Evolutionary conservation across 2,329 filamentous ascomycete species (phyloP).

Genomic region (Taxawa tesnikishii): DNA sequence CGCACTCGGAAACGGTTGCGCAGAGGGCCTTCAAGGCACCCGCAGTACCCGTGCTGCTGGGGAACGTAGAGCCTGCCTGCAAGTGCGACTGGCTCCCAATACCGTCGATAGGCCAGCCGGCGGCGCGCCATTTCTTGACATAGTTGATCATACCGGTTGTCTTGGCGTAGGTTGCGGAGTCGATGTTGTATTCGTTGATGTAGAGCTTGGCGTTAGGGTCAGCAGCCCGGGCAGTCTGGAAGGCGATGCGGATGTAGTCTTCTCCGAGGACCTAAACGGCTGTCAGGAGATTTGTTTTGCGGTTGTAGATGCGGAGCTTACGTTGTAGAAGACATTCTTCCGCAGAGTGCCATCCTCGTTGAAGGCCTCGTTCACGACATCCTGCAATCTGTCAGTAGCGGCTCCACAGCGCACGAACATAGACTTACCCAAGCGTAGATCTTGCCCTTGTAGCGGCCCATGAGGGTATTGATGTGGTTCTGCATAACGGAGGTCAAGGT

Average conservation of each 20-base stretch:
- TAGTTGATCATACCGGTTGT: conserved; percentile 40
- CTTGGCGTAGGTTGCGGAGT: conserved; percentile 48
- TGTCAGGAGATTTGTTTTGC: too few relatives aligned
- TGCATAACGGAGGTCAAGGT: conserved; percentile 44
- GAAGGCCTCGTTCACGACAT: conserved; percentile 11
- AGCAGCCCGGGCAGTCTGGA: conserved; percentile 52
- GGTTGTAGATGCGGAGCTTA: too few relatives aligned
- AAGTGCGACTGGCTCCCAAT: conserved; percentile 50
- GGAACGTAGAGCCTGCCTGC: conserved; percentile 20
- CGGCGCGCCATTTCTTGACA: conserved; percentile 51
- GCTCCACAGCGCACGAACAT: too few relatives aligned
- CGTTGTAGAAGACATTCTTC: conserved; percentile 49
- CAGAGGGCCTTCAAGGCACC: conserved; percentile 43
- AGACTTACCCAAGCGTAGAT: conserved; percentile 41
- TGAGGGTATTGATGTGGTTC: conserved; percentile 47
- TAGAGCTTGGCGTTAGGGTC: conserved; percentile 59
- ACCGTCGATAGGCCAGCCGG: conserved; percentile 53
- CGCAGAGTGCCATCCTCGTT: conserved; percentile 51
- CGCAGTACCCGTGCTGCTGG: conserved; percentile 30
- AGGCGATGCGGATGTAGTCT: conserved; percentile 57
- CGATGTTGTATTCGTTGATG: conserved; percentile 60
- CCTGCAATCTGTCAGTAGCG: conserved; percentile 13
- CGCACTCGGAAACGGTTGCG: conserved; percentile 40
- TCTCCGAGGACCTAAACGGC: conserved; percentile 63
- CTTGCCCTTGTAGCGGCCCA: conserved; percentile 50